These are phyloP conservation scores for Pseudogymnoascus sp. DNA, from an alignment of 2,329 filamentous ascomycete genomes.

Conservation along the genomic window DNA sequence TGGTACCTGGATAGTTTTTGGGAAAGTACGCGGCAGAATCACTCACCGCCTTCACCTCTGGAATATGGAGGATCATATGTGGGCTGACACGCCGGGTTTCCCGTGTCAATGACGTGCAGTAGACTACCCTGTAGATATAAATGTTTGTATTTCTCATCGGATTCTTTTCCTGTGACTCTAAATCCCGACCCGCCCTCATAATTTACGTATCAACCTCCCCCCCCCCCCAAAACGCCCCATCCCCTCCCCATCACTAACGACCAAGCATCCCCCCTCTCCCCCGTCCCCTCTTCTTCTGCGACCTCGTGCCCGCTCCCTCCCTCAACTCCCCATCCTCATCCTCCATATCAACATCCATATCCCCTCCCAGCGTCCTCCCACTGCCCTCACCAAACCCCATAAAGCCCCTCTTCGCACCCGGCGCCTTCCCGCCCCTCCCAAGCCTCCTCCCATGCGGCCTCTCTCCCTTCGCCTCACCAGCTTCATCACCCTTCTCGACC, in stretches of 20 bases:
- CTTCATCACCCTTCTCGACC: slow-evolving; percentile 36
- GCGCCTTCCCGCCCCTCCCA: slow-evolving; percentile 40
- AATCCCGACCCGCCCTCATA: background rate
- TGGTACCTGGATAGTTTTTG: background rate
- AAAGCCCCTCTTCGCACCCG: slow-evolving; percentile 37
- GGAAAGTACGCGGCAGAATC: background rate
- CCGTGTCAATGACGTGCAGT: background rate
- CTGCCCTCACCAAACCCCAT: slow-evolving; percentile 17
- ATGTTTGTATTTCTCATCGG: background rate
- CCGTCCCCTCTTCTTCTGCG: slow-evolving; percentile 42
- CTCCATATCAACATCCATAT: slow-evolving; percentile 48
- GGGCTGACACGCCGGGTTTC: background rate
- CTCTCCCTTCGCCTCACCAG: slow-evolving; percentile 18
- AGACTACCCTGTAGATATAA: background rate
- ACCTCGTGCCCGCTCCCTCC: slow-evolving; percentile 42
- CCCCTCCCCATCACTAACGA: background rate
- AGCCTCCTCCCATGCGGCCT: slow-evolving; percentile 33
- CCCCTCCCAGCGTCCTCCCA: slow-evolving; percentile 26
- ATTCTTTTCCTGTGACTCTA: background rate
- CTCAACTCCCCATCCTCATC: slow-evolving; percentile 43
- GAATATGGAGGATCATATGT: background rate
- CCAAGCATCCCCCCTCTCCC: background rate
- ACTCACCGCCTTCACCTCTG: background rate
- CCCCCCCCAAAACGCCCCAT: background rate
- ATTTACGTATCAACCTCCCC: background rate